phyloP scores from a whole-genome alignment of 495 filamentous ascomycete species.

The Penicillium fimorum region DNA sequence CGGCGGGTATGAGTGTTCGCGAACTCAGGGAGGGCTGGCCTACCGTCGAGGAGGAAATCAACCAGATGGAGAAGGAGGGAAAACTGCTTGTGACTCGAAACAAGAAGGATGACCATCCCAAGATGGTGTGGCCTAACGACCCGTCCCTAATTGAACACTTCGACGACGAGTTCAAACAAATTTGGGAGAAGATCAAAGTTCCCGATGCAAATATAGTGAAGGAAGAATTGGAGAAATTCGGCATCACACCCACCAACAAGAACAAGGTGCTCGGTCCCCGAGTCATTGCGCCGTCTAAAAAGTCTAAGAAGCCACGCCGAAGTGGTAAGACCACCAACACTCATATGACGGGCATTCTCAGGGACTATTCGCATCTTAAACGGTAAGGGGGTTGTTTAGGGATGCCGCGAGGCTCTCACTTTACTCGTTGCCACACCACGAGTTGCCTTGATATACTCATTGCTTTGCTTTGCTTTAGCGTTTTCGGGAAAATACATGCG shows the following conservation, averaged over 20 bases:
- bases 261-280: slow-evolving; percentile 60
- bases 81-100: slow-evolving; percentile 81
- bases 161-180: slow-evolving; percentile 74
- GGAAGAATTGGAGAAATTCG: slow-evolving; percentile 66
- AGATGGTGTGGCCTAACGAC: slow-evolving; percentile 87
- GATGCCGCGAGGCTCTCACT: neutral
- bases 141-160: slow-evolving; percentile 70
- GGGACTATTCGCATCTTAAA: slow-evolving; percentile 74
- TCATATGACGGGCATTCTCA: slow-evolving; percentile 85
- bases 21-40: slow-evolving; percentile 95
- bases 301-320: slow-evolving; percentile 63
- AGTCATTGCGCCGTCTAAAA: slow-evolving; percentile 56
- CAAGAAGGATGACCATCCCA: slow-evolving; percentile 86
- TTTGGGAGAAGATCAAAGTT: slow-evolving; percentile 80
- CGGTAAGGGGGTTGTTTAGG: slow-evolving; percentile 25
- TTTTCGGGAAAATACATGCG: slow-evolving; percentile 10
- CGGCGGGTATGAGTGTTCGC: slow-evolving; percentile 74
- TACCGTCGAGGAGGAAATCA: slow-evolving; percentile 72
- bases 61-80: slow-evolving; percentile 71
- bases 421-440: neutral
- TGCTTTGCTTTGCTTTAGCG: slow-evolving; percentile 26
- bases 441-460: neutral
- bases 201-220: slow-evolving; percentile 74
- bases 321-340: slow-evolving; percentile 86
- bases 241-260: slow-evolving; percentile 77